Conservation (phyloP, 1,139 yeast genomes). For the Trichomonascaceae sp. region DNA sequence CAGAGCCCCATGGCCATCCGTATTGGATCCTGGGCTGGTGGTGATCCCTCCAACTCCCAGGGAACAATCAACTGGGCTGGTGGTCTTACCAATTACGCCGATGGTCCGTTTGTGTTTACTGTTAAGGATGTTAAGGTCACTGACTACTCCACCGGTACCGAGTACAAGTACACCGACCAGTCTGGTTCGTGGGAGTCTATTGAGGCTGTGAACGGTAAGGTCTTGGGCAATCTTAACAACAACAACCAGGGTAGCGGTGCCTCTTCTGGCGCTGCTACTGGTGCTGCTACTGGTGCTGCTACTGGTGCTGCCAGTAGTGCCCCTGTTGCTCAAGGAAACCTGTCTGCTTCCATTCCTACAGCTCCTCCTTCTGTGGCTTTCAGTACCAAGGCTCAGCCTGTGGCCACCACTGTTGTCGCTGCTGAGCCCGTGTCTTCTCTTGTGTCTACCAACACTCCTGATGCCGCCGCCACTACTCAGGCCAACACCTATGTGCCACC, state of each 20-base stretch:
- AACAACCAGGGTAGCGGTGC: slow-evolving; percentile 10
- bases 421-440: too few species aligned
- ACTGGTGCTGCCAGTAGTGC: neutral
- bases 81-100: slow-evolving; percentile 48
- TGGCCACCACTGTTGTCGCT: too few species aligned
- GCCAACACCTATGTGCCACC: too few species aligned
- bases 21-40: slow-evolving; percentile 78
- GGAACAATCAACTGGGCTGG: slow-evolving; percentile 85
- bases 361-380: too few species aligned
- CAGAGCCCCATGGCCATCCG: slow-evolving; percentile 62
- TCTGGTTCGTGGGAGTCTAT: slow-evolving; percentile 61
- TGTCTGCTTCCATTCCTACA: too few species aligned
- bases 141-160: slow-evolving; percentile 70
- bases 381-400: too few species aligned
- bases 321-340: neutral
- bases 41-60: slow-evolving; percentile 43
- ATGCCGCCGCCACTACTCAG: too few species aligned
- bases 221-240: slow-evolving; percentile 42
- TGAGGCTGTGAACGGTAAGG: slow-evolving; percentile 44
- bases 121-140: slow-evolving; percentile 47
- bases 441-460: too few species aligned
- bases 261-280: slow-evolving; percentile 26
- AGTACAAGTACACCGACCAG: slow-evolving; percentile 49
- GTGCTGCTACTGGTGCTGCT: slow-evolving; percentile 1
- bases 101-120: slow-evolving; percentile 58